Evolutionary conservation across 768 basidiomycete genomes (phyloP), one percentile per base, ranked within the genome.

Genomic region (Paxillus rubicundulus): DNA sequence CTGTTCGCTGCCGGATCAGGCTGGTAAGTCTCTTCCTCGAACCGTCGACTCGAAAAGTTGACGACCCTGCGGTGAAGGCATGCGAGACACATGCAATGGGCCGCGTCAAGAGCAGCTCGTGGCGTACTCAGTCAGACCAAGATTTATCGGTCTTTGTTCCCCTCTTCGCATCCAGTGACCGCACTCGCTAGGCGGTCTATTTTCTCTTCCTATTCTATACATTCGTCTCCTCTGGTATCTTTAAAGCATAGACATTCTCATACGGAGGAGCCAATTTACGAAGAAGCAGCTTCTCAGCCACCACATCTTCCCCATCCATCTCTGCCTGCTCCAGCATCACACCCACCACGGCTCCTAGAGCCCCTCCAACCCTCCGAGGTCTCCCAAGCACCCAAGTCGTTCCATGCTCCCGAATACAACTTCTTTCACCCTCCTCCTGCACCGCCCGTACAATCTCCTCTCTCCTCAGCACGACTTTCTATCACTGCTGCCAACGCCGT

Each of bases 81-180:
- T 85, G 83, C 79, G 64, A 79, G 64, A 69, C 79, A 75, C 80
- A 87, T 88, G 86, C 84, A 75, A 86, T 85, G 84, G 77, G 78
- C 72, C 70, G 79, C 76, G 79, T 76, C 74, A 57, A 74, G 70
- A 61, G 68, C 76, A 65, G 76, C 81, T 76, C 81, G 73, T 66
- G 69, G 72, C 66, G 57, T 72, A 42, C 48, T 70, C 45, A 62
- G 60, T 33, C 57, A 50, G 39, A 46, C 64, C 36, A 47, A 45
- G 51, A 9, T 34, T 24, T 32, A 24, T 9, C 24, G 20, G 38
- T 16, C 16, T 16, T 28, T 50, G 49, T 13, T 42, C 10, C 17
- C 34, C 14, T 34, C 45, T n/a, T 9, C 24, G 14, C 41, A 28
- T 17, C 17, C 42, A 36, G 32, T 36, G 34, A 44, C 49, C 36